Evolutionary conservation across 1,284 basidiomycete species (phyloP), one percentile per base, ranked within the genome.

Genomic region (Apiotrichum mycotoxinovorans): DNA sequence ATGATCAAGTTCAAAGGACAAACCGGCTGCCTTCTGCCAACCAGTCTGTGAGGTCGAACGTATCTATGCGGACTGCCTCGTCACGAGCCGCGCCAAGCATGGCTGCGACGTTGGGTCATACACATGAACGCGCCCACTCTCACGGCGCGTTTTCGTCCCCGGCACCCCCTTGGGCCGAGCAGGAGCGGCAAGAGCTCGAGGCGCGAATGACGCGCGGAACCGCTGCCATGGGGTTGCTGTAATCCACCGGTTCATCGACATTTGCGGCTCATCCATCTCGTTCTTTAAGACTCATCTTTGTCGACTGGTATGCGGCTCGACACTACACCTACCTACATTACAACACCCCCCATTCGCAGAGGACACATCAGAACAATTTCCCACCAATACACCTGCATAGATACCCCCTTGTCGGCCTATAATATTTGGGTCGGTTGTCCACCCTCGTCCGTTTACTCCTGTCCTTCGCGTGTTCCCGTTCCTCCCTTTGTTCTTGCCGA

Each of bases 51-150:
- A 37, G 42, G 2, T 58, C 60, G 9, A 51, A 56, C 47, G 56
- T 58, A 11, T 41, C 52, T 18, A 61, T 61, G 60, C 46, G 56
- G 27, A 52, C 60, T 5, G 56, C 60, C 4, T 57, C 60, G 23
- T 51, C 60, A 0, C 52, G 59, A 0, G 49, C 52, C 4, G 54
- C 42, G 3, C 56, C 52, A 12, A 42, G 45, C 26, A 34, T 49
- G 23, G 44, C 48, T 3, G 48, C 38, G 17, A 51, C 58, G 3
- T 15, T 51, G 5, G 46, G 55, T 4, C 58, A 60, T 38, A 20
- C n/a, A 3, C 40, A 51, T n/a, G 60, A 61, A 53, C 60, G 60
- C 33, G n/a, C n/a, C n/a, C n/a, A n/a, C n/a, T n/a, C n/a, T n/a
- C n/a, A n/a, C n/a, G n/a, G n/a, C n/a, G 50, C 56, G 38, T 55